A percentile compares a stretch with the other conserved stretches of the same genome.
These are phyloP conservation scores for Ilyonectria destructans DNA, from an alignment of 2,329 filamentous ascomycete genomes.

Conservation along the genomic window DNA sequence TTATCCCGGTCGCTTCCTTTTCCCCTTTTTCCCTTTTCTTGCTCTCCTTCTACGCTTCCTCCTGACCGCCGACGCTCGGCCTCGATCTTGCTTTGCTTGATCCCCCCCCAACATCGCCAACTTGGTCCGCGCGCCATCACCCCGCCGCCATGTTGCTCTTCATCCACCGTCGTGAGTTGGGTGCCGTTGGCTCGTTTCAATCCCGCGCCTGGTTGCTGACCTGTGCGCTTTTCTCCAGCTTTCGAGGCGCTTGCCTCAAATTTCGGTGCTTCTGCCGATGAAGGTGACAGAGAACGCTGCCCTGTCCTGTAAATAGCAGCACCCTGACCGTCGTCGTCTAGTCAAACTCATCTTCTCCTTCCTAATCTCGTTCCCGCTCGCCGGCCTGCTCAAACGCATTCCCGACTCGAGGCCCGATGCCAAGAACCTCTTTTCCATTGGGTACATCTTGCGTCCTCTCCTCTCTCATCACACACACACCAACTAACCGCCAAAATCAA, in stretches of 20 bases:
- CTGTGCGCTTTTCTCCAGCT: constrained; percentile 42
- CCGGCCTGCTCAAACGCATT: constrained; percentile 89
- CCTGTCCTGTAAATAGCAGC: neutral
- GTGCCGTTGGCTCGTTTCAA: neutral
- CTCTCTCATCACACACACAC: neutral
- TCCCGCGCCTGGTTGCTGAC: constrained; percentile 27
- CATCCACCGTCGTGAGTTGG: constrained; percentile 45
- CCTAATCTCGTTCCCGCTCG: constrained; percentile 92
- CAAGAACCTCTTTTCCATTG: constrained; percentile 92
- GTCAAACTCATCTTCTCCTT: constrained; percentile 96
- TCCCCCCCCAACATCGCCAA: constrained; percentile 19
- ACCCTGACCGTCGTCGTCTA: constrained; percentile 58
- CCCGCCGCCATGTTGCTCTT: constrained; percentile 39
- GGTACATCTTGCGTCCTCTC: constrained; percentile 62
- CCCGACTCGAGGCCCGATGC: constrained; percentile 86
- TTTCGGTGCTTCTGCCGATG: constrained; percentile 57
- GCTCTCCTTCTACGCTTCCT: neutral
- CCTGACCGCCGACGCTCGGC: constrained; percentile 4
- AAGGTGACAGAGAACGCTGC: constrained; percentile 48
- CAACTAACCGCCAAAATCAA: constrained; percentile 52
- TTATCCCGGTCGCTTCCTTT: neutral
- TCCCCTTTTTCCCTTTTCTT: neutral
- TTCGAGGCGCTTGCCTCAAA: constrained; percentile 54
- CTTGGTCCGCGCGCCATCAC: constrained; percentile 12
- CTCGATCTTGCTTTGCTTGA: neutral